These are phyloP conservation scores for Podaxis sp. DNA, from an alignment of 768 basidiomycete genomes.

Conservation along the genomic window DNA sequence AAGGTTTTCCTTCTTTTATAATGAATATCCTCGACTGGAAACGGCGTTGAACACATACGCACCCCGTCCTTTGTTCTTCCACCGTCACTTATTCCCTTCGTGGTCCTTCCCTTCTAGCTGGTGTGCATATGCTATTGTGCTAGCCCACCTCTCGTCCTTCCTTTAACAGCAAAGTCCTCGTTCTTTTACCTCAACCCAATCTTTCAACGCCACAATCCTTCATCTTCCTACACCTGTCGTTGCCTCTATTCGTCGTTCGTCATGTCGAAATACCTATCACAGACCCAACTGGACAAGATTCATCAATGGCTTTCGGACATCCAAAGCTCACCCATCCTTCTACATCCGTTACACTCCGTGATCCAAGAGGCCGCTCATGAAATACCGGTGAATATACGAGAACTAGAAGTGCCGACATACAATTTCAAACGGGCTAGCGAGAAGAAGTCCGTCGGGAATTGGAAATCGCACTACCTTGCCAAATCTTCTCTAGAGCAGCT, in stretches of 20 bases:
- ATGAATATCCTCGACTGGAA: background rate
- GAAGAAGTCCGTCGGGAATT: background rate
- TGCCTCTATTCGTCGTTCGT: background rate
- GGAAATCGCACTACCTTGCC: slow-evolving; percentile 7
- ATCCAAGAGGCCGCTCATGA: slow-evolving; percentile 4
- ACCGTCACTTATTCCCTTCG: background rate
- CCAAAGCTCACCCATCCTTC: slow-evolving; percentile 4
- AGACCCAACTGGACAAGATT: slow-evolving; percentile 1
- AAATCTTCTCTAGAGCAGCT: background rate
- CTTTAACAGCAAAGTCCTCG: background rate
- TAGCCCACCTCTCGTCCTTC: background rate
- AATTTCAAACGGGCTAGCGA: background rate
- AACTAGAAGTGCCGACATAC: slow-evolving; percentile 1
- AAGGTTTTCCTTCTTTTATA: background rate
- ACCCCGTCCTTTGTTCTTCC: background rate
- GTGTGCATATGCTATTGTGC: background rate
- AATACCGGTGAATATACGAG: background rate
- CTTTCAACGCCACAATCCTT: background rate
- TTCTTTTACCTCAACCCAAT: background rate
- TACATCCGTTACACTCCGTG: slow-evolving; percentile 1
- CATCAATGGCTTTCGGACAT: slow-evolving; percentile 5
- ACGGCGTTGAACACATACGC: slow-evolving; percentile 5
- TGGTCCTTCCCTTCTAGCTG: background rate
- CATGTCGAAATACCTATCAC: slow-evolving; percentile 6
- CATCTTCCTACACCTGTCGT: background rate